Base-by-base conservation (phyloP, 495 filamentous ascomycete species). In the Penicillium goetzii region DNA sequence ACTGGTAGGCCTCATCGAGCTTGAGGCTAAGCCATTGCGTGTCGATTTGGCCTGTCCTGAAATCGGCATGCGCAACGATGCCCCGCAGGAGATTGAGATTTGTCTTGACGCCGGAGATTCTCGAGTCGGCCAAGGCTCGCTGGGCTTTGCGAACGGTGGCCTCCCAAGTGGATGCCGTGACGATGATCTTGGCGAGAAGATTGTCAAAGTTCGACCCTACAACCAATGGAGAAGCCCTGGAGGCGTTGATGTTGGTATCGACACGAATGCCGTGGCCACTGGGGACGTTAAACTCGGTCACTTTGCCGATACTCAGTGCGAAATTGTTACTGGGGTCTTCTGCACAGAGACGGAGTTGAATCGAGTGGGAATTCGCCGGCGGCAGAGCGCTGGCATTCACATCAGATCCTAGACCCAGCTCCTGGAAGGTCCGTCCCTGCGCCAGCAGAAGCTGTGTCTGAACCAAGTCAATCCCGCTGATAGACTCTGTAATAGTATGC, bases 101-200 rank as follows among this genome's bases (percentile, higher is more conserved):
- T 0, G 86, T 88, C 51, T 81, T 84, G 15, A 89, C 76, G 1
- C 86, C 86, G 12, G 68, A 68, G 15, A 88, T 77, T 23, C 66
- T 68, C 2, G 82, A 83, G 60, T 89, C 86, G 11, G 78, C 74
- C 3, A 89, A 69, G 8, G 84, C 83, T 30, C 86, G 73, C 38
- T 76, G 78, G 4, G 84, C 82, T 66, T 86, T 88, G 7, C 68
- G 56, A 4, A 88, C 76, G 1, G 75, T 74, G 34, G 79, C 80
- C 21, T 81, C 68, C 83, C 84, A 87, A 12, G 60, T 77, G 8
- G 75, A 72, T 19, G 78, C 84, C 6, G 84, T 85, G 55, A 89
- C 75, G 49, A 89, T 85, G n/a, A 88, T 74, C 62, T 89, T 89
- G 12, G 85, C 85, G 0, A 89, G 65, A 0, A 89, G 72, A 49